A percentile compares a stretch with the other conserved stretches of the same genome.
Conservation (phyloP, 2,329 filamentous ascomycete species). For the Hypoxylon sp. region DNA sequence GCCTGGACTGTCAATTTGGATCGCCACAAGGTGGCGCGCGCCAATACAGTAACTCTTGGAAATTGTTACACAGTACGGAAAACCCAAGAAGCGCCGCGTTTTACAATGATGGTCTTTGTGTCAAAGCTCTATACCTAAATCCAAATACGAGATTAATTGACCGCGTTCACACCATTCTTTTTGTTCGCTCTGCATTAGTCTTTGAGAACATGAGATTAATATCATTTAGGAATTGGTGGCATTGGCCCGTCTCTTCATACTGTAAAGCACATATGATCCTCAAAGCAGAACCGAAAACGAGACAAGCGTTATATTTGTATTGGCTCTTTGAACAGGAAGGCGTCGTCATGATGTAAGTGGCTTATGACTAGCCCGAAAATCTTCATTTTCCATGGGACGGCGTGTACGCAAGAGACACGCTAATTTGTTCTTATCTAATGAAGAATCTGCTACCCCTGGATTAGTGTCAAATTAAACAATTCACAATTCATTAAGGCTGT, state of each 20-base stretch:
- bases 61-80: conserved; percentile 11
- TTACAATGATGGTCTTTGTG: background rate
- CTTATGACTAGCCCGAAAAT: conserved; percentile 39
- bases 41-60: conserved; percentile 21
- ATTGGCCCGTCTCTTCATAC: conserved; percentile 9
- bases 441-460: conserved; percentile 29
- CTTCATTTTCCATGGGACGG: conserved; percentile 39
- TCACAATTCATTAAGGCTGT: conserved; percentile 17
- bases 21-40: conserved; percentile 36
- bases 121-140: background rate
- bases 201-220: background rate
- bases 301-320: conserved; percentile 30
- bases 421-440: conserved; percentile 21
- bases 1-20: conserved; percentile 21
- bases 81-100: conserved; percentile 5
- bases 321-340: conserved; percentile 14
- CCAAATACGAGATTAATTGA: conserved; percentile 2
- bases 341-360: conserved; percentile 40
- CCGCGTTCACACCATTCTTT: conserved; percentile 9
- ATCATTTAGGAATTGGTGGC: background rate
- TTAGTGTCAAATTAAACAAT: conserved; percentile 30
- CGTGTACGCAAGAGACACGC: conserved; percentile 23
- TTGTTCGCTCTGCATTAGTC: background rate
- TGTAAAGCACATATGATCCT: conserved; percentile 9
- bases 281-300: conserved; percentile 1